These are phyloP conservation scores for Spiraea crenata DNA, from an alignment of 331 rosid species.

Conservation along the genomic window DNA sequence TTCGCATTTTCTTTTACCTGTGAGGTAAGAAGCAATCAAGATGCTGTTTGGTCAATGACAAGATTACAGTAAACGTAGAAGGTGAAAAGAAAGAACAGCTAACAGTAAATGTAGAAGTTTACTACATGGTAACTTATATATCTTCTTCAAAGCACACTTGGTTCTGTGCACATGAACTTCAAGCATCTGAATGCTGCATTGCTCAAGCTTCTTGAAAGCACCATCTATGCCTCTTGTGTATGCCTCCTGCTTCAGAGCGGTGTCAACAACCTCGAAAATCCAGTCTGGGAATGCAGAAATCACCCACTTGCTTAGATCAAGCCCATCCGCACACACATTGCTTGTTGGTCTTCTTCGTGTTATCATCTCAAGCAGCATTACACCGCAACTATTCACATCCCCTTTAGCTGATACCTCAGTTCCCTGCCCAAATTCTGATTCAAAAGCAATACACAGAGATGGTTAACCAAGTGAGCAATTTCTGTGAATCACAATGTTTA, in stretches of 20 bases:
- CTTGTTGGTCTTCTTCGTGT: conserved; percentile 33
- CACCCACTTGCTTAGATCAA: conserved; percentile 28
- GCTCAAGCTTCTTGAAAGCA: conserved; percentile 11
- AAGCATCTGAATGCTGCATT: conserved; percentile 15
- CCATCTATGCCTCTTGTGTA: neutral
- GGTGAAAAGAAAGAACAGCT: neutral
- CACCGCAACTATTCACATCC: conserved; percentile 34
- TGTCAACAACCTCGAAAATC: conserved; percentile 25
- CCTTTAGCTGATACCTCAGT: conserved; percentile 28
- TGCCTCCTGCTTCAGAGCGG: conserved; percentile 20
- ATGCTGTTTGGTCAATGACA: too few relatives aligned
- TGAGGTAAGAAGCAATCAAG: too few relatives aligned
- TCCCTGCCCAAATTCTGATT: conserved; percentile 31
- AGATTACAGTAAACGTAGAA: neutral
- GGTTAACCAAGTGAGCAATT: neutral
- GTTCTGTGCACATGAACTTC: conserved; percentile 15
- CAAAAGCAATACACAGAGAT: neutral
- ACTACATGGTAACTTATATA: neutral
- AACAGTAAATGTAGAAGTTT: neutral
- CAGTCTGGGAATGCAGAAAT: conserved; percentile 18
- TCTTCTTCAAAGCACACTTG: neutral
- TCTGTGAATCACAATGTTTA: neutral
- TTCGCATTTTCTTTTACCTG: too few relatives aligned
- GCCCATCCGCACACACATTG: conserved; percentile 10
- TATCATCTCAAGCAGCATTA: conserved; percentile 30